Evolutionary conservation across 176 grass and related monocot species (phyloP), one percentile per base, ranked within the genome.

Genomic region (Triticum turgidum): DNA sequence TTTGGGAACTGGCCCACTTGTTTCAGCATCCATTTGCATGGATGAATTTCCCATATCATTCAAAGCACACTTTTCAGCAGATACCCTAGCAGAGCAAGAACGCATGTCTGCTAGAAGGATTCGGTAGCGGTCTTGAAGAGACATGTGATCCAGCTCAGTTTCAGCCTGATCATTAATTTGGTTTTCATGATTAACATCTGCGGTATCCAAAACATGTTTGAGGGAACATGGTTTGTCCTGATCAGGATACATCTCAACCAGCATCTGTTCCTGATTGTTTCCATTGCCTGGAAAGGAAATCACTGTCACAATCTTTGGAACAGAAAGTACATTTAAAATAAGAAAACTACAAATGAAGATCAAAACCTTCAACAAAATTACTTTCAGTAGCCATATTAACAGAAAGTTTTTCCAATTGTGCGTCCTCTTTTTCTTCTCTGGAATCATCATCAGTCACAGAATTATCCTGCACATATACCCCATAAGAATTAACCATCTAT

Each of bases 101-200:
- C 30, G 37, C 39, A 71, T 85, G 35, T 81, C 70, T 41, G 84
- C 80, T 33, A 82, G 21, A 38, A 91, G 73, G 33, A 89, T 89
- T 69, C 3, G 80, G 54, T 61, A 85, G 11, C 87, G 87, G 76
- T 89, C 85, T 76, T 87, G 67, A 51, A 94, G 39, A 33, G 87
- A 58, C 51, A 94, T 62, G 76, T 94, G 72, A 77, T 91, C 87
- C 32, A 91, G 84, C 21, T 82, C 84, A 9, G 34, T 73, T 47
- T 71, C 84, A 69, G 30, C 21, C 49, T 39, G 61, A 30, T 61
- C 34, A 27, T 62, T 34, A n/a, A 76, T 80, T 54, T 30, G 18
- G 37, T 84, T 84, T 44, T 49, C 34, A 63, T n/a, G 17, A 64
- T 41, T 33, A 32, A 58, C 20, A 80, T 38, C 37, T 52, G 44